Percentiles rank a stretch among this genome's conserved stretches.
These are phyloP conservation scores for Pezicula neosporulosa DNA, from an alignment of 2,329 filamentous ascomycete species.

Conservation along the genomic window DNA sequence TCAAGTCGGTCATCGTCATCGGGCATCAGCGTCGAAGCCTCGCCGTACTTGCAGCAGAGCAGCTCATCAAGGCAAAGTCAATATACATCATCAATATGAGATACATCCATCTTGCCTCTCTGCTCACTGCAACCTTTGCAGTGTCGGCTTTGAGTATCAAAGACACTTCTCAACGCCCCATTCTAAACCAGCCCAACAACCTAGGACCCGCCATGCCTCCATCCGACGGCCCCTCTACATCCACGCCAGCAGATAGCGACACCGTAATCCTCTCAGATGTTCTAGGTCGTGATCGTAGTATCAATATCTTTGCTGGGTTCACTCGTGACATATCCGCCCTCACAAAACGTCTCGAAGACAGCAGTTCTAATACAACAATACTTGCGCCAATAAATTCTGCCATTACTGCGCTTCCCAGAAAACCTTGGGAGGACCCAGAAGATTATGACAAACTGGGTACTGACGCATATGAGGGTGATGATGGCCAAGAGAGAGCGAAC, in stretches of 20 bases:
- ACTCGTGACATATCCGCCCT: slow-evolving; percentile 72
- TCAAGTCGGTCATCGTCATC: too few relatives aligned
- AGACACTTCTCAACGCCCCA: slow-evolving; percentile 8
- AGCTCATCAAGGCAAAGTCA: too few relatives aligned
- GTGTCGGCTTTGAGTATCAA: slow-evolving; percentile 4
- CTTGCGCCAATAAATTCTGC: slow-evolving; percentile 84
- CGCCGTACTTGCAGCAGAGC: too few relatives aligned
- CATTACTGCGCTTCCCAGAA: slow-evolving; percentile 73
- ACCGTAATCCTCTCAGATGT: slow-evolving; percentile 77
- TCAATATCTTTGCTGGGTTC: slow-evolving; percentile 82
- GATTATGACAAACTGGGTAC: slow-evolving; percentile 69
- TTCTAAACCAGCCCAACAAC: slow-evolving; percentile 11
- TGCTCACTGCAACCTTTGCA: slow-evolving; percentile 12
- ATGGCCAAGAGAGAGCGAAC: slow-evolving; percentile 72
- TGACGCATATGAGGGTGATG: slow-evolving; percentile 70
- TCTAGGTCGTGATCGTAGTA: slow-evolving; percentile 71
- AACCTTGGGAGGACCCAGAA: slow-evolving; percentile 78
- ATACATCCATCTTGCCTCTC: slow-evolving; percentile 8
- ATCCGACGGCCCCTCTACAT: slow-evolving; percentile 11
- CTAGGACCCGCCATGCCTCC: slow-evolving; percentile 22
- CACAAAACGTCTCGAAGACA: slow-evolving; percentile 64
- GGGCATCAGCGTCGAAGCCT: too few relatives aligned
- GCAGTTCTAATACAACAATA: slow-evolving; percentile 70
- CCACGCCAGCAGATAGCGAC: slow-evolving; percentile 30
- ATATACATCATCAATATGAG: slow-evolving; percentile 12